Evolutionary conservation across 805 yeast genomes (phyloP).

Genomic region (Ogataea nitratoaversa): DNA sequence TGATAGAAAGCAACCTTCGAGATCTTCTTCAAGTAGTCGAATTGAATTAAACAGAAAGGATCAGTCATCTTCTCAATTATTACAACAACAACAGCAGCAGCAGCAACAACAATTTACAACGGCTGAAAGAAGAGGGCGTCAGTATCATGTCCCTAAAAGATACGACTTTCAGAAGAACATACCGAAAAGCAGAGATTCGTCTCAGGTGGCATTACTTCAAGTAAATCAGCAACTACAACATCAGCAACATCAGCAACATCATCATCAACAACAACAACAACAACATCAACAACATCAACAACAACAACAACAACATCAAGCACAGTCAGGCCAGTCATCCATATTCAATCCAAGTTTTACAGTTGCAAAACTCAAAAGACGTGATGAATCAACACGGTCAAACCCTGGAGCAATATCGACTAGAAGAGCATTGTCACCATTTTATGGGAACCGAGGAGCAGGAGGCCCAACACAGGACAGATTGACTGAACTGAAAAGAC

Average conservation of each 20-base stretch:
- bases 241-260: slow-evolving; percentile 6
- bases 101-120: background rate
- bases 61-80: too few species aligned
- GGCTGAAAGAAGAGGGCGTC: slow-evolving; percentile 26
- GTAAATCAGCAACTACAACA: slow-evolving; percentile 3
- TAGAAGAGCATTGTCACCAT: slow-evolving; percentile 14
- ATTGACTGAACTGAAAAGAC: slow-evolving; percentile 17
- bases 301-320: slow-evolving; percentile 5
- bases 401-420: slow-evolving; percentile 2
- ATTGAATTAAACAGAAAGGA: background rate
- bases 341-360: slow-evolving; percentile 15
- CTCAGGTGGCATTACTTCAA: slow-evolving; percentile 5
- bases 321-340: slow-evolving; percentile 1
- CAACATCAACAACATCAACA: slow-evolving; percentile 5
- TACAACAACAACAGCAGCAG: background rate
- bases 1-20: background rate
- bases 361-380: slow-evolving; percentile 10
- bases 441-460: background rate
- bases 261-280: too few species aligned
- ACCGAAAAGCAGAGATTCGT: slow-evolving; percentile 15
- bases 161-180: slow-evolving; percentile 26
- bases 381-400: slow-evolving; percentile 12
- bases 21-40: background rate
- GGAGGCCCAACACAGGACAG: background rate
- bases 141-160: slow-evolving; percentile 25